Evolutionary conservation across 1,139 yeast genomes (phyloP).

Genomic region (Yamadazyma sp.): DNA sequence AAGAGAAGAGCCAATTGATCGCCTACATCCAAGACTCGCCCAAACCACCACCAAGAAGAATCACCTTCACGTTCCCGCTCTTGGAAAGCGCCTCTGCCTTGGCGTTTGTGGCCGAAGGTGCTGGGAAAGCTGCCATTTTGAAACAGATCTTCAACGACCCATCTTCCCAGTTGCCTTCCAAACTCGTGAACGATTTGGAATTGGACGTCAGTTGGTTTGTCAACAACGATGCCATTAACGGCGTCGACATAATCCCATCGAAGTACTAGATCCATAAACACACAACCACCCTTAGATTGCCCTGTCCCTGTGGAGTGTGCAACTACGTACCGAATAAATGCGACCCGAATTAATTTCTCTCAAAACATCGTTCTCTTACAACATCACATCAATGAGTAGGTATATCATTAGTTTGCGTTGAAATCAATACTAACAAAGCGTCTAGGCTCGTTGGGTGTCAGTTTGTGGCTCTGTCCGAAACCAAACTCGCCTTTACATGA

Average conservation of each 20-base stretch:
- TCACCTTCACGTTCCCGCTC: slow-evolving; percentile 68
- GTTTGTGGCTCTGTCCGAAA: slow-evolving; percentile 79
- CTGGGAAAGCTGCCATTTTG: slow-evolving; percentile 74
- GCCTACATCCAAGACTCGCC: slow-evolving; percentile 61
- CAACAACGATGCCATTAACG: slow-evolving; percentile 68
- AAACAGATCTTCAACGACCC: slow-evolving; percentile 65
- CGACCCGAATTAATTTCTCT: neutral
- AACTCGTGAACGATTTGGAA: slow-evolving; percentile 59
- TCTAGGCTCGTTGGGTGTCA: slow-evolving; percentile 39
- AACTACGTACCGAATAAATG: neutral
- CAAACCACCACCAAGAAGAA: slow-evolving; percentile 77
- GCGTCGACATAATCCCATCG: slow-evolving; percentile 52
- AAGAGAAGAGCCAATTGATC: slow-evolving; percentile 39
- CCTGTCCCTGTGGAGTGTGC: too few relatives aligned
- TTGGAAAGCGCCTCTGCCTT: slow-evolving; percentile 55
- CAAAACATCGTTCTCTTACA: neutral
- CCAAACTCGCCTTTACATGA: slow-evolving; percentile 55
- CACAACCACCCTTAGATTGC: neutral
- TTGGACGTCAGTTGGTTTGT: slow-evolving; percentile 77
- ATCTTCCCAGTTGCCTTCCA: slow-evolving; percentile 61
- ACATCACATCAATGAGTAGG: too few relatives aligned
- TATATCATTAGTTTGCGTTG: too few relatives aligned
- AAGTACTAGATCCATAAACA: slow-evolving; percentile 31
- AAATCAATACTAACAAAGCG: neutral
- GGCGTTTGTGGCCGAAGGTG: slow-evolving; percentile 89